phyloP scores from a whole-genome alignment of 306 rosid genomes.

The Pueraria montana region DNA sequence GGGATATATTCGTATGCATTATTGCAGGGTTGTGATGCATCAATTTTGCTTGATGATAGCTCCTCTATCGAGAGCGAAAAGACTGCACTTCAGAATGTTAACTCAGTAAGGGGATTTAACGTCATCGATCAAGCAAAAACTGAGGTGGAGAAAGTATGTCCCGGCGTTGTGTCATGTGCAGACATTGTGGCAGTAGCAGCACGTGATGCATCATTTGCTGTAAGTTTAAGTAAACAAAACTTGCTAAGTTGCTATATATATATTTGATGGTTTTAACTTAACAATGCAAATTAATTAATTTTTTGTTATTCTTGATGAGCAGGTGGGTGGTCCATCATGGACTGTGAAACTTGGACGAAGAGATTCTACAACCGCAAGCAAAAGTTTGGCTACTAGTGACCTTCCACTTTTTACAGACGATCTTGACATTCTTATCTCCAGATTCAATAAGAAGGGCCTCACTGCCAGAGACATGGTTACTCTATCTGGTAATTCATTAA shows the following conservation, averaged over 20 bases:
- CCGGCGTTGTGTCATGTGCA: constrained; percentile 56
- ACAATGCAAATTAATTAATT: background rate
- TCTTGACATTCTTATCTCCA: constrained; percentile 45
- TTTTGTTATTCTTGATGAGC: background rate
- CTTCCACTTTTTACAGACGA: constrained; percentile 46
- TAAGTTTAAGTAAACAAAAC: constrained; percentile 2
- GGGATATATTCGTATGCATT: background rate
- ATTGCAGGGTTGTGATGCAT: constrained; percentile 75
- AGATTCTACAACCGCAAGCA: constrained; percentile 54
- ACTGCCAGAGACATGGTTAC: constrained; percentile 51
- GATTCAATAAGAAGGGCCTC: constrained; percentile 36
- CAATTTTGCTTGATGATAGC: constrained; percentile 54
- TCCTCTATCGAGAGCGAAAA: constrained; percentile 52
- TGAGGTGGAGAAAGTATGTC: constrained; percentile 66
- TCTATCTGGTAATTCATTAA: constrained; percentile 38
- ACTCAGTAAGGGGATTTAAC: constrained; percentile 57
- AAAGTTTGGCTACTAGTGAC: constrained; percentile 39
- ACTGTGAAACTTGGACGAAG: constrained; percentile 55
- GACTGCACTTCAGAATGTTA: constrained; percentile 44
- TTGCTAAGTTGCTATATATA: no score
- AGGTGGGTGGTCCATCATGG: constrained; percentile 65
- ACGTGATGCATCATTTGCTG: constrained; percentile 73
- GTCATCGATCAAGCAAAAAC: constrained; percentile 67
- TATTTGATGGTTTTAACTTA: background rate
- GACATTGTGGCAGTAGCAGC: constrained; percentile 68